A percentile compares a stretch with the other conserved stretches of the same genome.
Evolutionary conservation across 2,329 filamentous ascomycete species (phyloP).

Genomic region (Pestalotiopsis sp.): DNA sequence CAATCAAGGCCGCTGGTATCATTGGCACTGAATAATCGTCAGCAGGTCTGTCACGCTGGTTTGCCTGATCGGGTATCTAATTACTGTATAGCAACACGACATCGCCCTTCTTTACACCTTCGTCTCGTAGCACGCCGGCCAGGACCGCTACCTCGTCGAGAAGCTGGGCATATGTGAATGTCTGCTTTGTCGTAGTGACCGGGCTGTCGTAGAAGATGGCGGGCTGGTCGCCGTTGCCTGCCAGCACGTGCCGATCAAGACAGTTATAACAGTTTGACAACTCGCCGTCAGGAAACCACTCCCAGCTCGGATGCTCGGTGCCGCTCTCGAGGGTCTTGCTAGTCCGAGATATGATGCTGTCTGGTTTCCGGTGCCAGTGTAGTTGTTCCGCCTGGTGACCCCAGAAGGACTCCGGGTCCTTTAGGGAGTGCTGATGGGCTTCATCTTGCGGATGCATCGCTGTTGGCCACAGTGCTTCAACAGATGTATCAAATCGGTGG

Average conservation of each 20-base stretch:
- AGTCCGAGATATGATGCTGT: constrained; percentile 58
- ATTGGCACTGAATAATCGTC: constrained; percentile 72
- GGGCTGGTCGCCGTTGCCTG: constrained; percentile 71
- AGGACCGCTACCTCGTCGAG: constrained; percentile 80
- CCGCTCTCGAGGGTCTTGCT: constrained; percentile 67
- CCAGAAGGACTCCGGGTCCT: constrained; percentile 77
- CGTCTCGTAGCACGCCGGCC: constrained; percentile 79
- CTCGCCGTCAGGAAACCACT: constrained; percentile 87
- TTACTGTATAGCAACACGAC: constrained; percentile 88
- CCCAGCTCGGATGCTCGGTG: constrained; percentile 74
- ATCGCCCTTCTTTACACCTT: constrained; percentile 82
- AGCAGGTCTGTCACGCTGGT: neutral
- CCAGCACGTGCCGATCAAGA: constrained; percentile 83
- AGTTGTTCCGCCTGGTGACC: constrained; percentile 72
- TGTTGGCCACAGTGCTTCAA: neutral
- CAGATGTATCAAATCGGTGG: neutral
- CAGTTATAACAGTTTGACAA: constrained; percentile 94
- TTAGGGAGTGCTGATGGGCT: constrained; percentile 60
- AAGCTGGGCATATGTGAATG: constrained; percentile 74
- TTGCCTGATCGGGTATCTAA: constrained; percentile 24
- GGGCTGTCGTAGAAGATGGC: constrained; percentile 90
- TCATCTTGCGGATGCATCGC: constrained; percentile 52
- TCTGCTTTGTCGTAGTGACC: constrained; percentile 73
- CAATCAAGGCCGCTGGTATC: constrained; percentile 87
- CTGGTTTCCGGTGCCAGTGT: constrained; percentile 79